A percentile compares a stretch with the other conserved stretches of the same genome.
These are phyloP conservation scores for Rhynchosporium graminicola DNA, from an alignment of 2,329 filamentous ascomycete species.

Conservation along the genomic window DNA sequence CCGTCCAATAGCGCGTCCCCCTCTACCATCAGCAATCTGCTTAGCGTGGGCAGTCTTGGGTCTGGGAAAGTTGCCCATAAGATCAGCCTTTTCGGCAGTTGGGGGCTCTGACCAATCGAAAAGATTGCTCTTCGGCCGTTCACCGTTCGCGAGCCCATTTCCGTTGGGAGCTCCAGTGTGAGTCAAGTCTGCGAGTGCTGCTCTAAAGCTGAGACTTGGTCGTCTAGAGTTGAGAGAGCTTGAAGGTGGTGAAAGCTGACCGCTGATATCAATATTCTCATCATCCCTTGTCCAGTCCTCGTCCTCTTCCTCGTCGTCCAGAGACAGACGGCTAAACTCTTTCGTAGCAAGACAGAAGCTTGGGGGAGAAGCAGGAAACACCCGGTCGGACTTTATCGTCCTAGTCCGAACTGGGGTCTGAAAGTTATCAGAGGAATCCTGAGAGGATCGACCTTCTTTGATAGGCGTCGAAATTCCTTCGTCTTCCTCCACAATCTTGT, in stretches of 20 bases:
- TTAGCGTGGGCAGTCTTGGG: slow-evolving; percentile 78
- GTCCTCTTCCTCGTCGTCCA: slow-evolving; percentile 65
- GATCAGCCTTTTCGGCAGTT: slow-evolving; percentile 60
- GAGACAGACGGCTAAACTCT: slow-evolving; percentile 53
- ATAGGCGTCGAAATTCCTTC: slow-evolving; percentile 55
- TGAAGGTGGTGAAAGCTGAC: slow-evolving; percentile 59
- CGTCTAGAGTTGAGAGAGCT: slow-evolving; percentile 54
- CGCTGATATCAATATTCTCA: slow-evolving; percentile 54
- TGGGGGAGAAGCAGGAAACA: slow-evolving; percentile 37
- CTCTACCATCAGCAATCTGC: slow-evolving; percentile 68
- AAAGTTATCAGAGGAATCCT: slow-evolving; percentile 24
- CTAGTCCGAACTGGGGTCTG: slow-evolving; percentile 27
- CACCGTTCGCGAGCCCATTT: slow-evolving; percentile 41
- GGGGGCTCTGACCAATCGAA: slow-evolving; percentile 78
- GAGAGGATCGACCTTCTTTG: slow-evolving; percentile 30
- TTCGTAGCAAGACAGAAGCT: slow-evolving; percentile 39
- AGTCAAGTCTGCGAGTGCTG: slow-evolving; percentile 55
- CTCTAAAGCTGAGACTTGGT: slow-evolving; percentile 55
- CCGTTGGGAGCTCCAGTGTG: slow-evolving; percentile 46
- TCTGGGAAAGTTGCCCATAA: slow-evolving; percentile 58
- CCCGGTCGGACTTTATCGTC: slow-evolving; percentile 24
- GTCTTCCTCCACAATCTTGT: slow-evolving; percentile 64
- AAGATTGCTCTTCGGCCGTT: slow-evolving; percentile 65
- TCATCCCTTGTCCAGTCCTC: slow-evolving; percentile 61
- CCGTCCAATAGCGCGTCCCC: slow-evolving; percentile 66